Percentiles rank a stretch among this genome's conserved stretches.
phyloP scores from a whole-genome alignment of 192 early-diverging fungal species.

The Paraglomus brasilianum region DNA sequence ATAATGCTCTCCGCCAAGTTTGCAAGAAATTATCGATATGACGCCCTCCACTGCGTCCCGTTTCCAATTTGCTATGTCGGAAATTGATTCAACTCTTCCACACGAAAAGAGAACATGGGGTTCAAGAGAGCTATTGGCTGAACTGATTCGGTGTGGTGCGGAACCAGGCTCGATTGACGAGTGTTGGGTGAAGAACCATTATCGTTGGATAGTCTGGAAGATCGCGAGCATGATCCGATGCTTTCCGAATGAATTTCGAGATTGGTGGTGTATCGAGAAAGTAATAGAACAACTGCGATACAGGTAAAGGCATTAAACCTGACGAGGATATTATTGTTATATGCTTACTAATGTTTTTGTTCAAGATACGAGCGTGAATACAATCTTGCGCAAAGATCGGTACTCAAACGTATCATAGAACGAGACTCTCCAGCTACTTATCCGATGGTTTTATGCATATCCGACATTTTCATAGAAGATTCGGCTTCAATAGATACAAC shows the following conservation, averaged over 20 bases:
- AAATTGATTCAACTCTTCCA: not conserved
- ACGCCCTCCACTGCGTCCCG: constrained; percentile 26
- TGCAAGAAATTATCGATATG: constrained; percentile 36
- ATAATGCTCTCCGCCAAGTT: constrained; percentile 16
- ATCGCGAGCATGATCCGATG: constrained; percentile 54
- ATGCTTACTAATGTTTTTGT: not conserved
- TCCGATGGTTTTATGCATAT: constrained; percentile 60
- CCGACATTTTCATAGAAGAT: constrained; percentile 41
- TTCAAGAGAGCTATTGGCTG: constrained; percentile 37
- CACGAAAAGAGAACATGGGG: constrained; percentile 41
- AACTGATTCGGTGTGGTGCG: constrained; percentile 45
- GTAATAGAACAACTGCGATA: constrained; percentile 53
- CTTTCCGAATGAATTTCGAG: constrained; percentile 40
- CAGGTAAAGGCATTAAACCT: constrained; percentile 38
- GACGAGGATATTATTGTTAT: not conserved
- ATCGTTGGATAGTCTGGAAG: constrained; percentile 70
- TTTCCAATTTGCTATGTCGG: constrained; percentile 27
- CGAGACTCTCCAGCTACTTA: constrained; percentile 47
- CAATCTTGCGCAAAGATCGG: constrained; percentile 54
- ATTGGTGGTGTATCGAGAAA: constrained; percentile 43
- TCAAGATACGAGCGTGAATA: constrained; percentile 66
- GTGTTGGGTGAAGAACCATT: constrained; percentile 66
- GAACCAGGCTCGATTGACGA: constrained; percentile 27
- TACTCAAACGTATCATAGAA: constrained; percentile 62
- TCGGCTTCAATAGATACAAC: not conserved